Evolutionary conservation across 2,329 filamentous ascomycete genomes (phyloP).

Genomic region (Alternaria gaisen): DNA sequence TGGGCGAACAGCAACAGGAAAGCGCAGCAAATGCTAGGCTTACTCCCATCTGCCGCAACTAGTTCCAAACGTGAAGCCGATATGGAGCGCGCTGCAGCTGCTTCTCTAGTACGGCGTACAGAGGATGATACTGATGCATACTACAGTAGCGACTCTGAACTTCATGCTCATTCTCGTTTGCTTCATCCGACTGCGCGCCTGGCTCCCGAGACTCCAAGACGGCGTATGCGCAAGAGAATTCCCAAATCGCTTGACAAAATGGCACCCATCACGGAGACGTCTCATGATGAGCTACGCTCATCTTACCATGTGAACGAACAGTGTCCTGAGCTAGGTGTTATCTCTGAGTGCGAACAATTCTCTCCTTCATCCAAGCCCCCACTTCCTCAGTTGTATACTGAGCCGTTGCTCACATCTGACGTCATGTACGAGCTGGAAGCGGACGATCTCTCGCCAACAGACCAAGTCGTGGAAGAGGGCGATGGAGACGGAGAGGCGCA

Average conservation of each 20-base stretch:
- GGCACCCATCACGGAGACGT: constrained; percentile 38
- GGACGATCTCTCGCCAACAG: constrained; percentile 24
- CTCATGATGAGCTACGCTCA: constrained; percentile 24
- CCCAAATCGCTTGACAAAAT: constrained; percentile 31
- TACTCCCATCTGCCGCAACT: constrained; percentile 15
- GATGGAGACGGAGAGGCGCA: constrained; percentile 1
- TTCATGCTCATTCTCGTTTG: constrained; percentile 1
- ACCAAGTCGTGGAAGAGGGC: constrained; percentile 5
- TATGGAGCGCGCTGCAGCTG: neutral
- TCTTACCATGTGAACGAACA: constrained; percentile 21
- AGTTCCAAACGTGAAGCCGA: constrained; percentile 11
- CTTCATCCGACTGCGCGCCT: constrained; percentile 9
- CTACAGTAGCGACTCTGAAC: constrained; percentile 21
- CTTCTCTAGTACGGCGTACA: neutral
- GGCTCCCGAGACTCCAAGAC: constrained; percentile 6
- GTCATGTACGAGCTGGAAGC: constrained; percentile 18
- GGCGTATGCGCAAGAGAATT: constrained; percentile 20
- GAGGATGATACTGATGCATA: constrained; percentile 14
- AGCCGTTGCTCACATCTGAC: neutral
- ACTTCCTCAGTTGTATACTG: constrained; percentile 4
- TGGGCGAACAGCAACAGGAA: constrained; percentile 22
- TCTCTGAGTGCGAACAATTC: constrained; percentile 27
- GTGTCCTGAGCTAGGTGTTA: constrained; percentile 25
- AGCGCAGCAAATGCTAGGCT: constrained; percentile 24
- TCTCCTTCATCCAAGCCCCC: neutral